phyloP scores from a whole-genome alignment of 192 early-diverging fungal species.

The Coemansia sp. region DNA sequence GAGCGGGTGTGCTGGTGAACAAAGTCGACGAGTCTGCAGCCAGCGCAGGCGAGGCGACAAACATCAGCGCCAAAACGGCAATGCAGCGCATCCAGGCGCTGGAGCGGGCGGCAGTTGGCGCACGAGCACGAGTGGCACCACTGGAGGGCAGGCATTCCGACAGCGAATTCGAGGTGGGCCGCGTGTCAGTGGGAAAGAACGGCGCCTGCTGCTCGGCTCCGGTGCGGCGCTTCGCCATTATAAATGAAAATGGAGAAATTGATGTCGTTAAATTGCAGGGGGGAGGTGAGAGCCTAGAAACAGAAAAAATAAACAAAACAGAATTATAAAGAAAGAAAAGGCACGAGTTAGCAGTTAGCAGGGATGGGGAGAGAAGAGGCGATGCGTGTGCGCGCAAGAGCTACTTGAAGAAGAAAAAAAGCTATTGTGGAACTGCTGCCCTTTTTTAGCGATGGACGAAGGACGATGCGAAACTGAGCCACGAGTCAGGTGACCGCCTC shows the following conservation, averaged over 20 bases:
- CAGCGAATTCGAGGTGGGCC: background rate
- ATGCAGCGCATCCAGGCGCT: constrained; percentile 20
- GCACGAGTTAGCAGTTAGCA: background rate
- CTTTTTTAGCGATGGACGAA: constrained; percentile 1
- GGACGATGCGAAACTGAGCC: constrained; percentile 2
- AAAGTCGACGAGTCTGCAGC: constrained; percentile 9
- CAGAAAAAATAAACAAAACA: constrained; percentile 4
- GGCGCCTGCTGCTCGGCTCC: background rate
- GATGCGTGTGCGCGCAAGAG: background rate
- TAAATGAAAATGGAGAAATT: background rate
- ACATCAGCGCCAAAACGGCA: constrained; percentile 18
- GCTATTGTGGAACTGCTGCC: constrained; percentile 1
- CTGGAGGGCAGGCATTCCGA: background rate
- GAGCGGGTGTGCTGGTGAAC: background rate
- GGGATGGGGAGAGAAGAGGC: background rate
- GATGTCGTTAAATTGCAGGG: constrained; percentile 1
- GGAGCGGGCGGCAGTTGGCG: background rate
- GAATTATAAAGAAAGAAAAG: background rate
- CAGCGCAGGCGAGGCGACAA: constrained; percentile 27
- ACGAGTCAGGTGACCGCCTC: background rate
- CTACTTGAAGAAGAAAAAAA: background rate
- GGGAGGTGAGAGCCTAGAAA: constrained; percentile 1
- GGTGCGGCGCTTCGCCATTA: constrained; percentile 3
- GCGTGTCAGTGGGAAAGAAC: background rate
- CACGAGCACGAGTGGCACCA: background rate